Base-by-base conservation (phyloP, 495 filamentous ascomycete genomes). In the Penicillium coprophilum region DNA sequence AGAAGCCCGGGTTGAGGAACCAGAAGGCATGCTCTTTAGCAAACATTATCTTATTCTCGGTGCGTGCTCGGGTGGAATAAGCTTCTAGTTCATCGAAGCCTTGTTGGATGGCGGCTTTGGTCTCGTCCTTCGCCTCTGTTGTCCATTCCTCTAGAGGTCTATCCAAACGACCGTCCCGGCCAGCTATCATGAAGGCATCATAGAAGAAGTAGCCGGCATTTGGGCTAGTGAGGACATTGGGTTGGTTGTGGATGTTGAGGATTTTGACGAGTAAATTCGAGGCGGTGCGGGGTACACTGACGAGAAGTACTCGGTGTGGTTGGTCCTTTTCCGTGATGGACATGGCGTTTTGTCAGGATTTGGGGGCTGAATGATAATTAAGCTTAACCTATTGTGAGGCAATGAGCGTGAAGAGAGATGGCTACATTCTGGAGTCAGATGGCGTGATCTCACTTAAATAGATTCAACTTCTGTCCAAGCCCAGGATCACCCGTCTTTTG, bases 201-300 rank as follows among this genome's bases (percentile, higher is more conserved):
- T 62, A 55, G 52, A 78, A 76, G 54, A 73, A 78, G 47, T 79
- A 79, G 15, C 77, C 77, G 12, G 69, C 71, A 19, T 57, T 59
- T 3, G 56, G 45, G 36, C 51, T 71, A 24, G 62, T 58, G 24
- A 64, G 24, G 7, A 64, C 44, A n/a, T 68, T 45, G 4, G 66
- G 67, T 51, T 79, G 77, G 10, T 74, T 59, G 0, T 63, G 53
- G n/a, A 78, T 59, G 30, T 71, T 66, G 6, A 78, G 58, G 9
- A 78, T 63, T 40, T 65, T 69, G 19, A 73, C 32, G 5, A 78
- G 60, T 11, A 77, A 61, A 54, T 78, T 77, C 11, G 73, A 76
- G 3, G 75, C 75, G 0, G 74, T 76, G 46, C 75, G 69, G n/a
- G 75, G 75, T 24, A 61, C 55, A n/a, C 66, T 73, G 39, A 77